Evolutionary conservation across 305 asterid genomes (phyloP).

Genomic region (Fraxinus latifolia): DNA sequence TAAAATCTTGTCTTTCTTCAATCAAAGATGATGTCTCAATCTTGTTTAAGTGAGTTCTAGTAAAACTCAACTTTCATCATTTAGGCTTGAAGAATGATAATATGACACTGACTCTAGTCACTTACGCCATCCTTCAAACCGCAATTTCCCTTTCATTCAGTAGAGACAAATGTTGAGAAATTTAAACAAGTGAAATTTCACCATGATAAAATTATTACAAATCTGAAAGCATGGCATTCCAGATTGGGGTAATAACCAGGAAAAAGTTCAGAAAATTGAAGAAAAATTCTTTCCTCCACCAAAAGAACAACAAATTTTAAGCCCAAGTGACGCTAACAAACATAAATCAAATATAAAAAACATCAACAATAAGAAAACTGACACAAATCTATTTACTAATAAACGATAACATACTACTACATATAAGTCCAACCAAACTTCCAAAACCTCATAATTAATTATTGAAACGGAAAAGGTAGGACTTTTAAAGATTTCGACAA

Average conservation of each 20-base stretch:
- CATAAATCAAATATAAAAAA: not conserved
- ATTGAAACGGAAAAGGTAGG: not conserved
- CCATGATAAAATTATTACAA: not conserved
- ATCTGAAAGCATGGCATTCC: not conserved
- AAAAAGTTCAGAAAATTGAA: not conserved
- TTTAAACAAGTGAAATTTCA: not conserved
- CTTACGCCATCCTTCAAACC: not conserved
- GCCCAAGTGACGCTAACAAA: not conserved
- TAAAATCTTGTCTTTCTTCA: not conserved
- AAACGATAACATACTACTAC: not conserved
- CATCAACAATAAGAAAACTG: not conserved
- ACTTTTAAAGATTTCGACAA: no score
- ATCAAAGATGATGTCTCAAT: not conserved
- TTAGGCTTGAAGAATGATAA: not conserved
- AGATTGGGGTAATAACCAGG: not conserved
- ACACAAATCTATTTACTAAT: not conserved
- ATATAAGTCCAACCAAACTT: not conserved
- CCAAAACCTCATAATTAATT: constrained; percentile 2
- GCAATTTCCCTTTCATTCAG: not conserved
- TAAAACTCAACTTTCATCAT: not conserved
- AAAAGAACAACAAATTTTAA: not conserved
- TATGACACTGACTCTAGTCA: not conserved
- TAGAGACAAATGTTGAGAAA: not conserved
- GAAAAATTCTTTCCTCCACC: not conserved
- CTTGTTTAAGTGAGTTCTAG: not conserved